These are phyloP conservation scores for Solanum dulcamara DNA, from an alignment of 257 asterid species.

Conservation along the genomic window DNA sequence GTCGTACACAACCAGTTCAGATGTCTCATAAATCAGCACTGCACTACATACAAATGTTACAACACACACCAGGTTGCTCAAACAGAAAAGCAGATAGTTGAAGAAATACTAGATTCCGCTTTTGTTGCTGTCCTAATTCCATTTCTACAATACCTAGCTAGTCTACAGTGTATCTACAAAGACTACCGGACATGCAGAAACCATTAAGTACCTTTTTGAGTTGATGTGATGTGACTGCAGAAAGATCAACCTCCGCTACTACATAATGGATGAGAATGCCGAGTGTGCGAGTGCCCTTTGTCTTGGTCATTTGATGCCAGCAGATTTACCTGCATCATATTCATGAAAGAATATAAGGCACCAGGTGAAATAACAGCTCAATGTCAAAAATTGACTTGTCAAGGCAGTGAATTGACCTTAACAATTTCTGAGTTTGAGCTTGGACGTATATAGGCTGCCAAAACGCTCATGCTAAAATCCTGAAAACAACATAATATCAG, in stretches of 20 bases:
- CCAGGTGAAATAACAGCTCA: background rate
- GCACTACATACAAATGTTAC: background rate
- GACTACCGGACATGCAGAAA: background rate
- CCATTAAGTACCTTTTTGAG: background rate
- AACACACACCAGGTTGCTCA: background rate
- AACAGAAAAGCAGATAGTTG: background rate
- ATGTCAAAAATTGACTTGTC: background rate
- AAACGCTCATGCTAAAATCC: slow-evolving; percentile 82
- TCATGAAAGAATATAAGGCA: background rate
- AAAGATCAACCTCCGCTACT: slow-evolving; percentile 61
- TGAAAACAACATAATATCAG: slow-evolving; percentile 18
- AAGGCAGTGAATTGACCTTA: slow-evolving; percentile 34
- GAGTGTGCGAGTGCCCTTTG: slow-evolving; percentile 27
- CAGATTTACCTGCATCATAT: slow-evolving; percentile 58
- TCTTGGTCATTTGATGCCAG: slow-evolving; percentile 43
- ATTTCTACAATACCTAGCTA: background rate
- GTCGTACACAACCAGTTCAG: background rate
- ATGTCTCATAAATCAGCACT: background rate
- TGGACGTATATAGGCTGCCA: slow-evolving; percentile 82
- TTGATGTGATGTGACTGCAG: background rate
- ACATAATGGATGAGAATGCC: slow-evolving; percentile 17
- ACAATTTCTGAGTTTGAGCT: slow-evolving; percentile 78
- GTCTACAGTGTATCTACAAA: background rate
- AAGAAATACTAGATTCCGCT: background rate
- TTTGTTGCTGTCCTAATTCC: background rate